Evolutionary conservation across 768 basidiomycete genomes (phyloP), one percentile per base, ranked within the genome.

Genomic region (Naematelia encephala): DNA sequence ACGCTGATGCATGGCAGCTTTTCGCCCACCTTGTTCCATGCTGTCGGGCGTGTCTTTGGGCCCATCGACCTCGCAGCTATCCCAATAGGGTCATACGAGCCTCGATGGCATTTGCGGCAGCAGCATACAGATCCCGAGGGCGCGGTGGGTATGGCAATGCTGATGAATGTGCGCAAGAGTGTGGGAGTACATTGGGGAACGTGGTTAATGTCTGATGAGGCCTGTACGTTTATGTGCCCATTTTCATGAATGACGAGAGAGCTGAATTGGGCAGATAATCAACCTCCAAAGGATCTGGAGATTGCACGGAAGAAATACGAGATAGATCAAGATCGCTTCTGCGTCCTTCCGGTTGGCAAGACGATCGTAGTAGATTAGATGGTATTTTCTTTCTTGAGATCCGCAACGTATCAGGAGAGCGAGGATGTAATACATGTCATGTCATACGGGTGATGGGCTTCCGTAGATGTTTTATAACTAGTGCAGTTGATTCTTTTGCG

Each of bases 141-240:
- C 5, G 71, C 76, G 10, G 68, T 75, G 2, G 27, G 63, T 5
- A 75, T 77, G 56, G 71, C 73, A 13, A 60, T 59, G 27, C 66
- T 71, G 55, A 64, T 76, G 52, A 45, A 60, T 10, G 68, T 70
- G 3, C 51, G 60, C 43, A 67, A 72, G 47, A 62, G 63, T 8
- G 66, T 77, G 16, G 75, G 67, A 1, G 75, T 77, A 1, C 77
- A 78, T 56, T 74, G 71, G 70, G 73, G 74, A 4, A 76, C 74
- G 10, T 73, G 68, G 68, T 51, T 70, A 29, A 73, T 73, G 71
- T 60, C 57, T 59, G 71, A 73, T 51, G 71, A 73, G 53, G 59
- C 66, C 27, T 69, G 70, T 73, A 53, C 65, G 70, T 69, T 5
- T 25, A 11, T 16, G 3, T 44, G 3, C 16, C 50, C n/a, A 19